phyloP scores from a whole-genome alignment of 2,329 filamentous ascomycete species.

The Cladosporium sp. region DNA sequence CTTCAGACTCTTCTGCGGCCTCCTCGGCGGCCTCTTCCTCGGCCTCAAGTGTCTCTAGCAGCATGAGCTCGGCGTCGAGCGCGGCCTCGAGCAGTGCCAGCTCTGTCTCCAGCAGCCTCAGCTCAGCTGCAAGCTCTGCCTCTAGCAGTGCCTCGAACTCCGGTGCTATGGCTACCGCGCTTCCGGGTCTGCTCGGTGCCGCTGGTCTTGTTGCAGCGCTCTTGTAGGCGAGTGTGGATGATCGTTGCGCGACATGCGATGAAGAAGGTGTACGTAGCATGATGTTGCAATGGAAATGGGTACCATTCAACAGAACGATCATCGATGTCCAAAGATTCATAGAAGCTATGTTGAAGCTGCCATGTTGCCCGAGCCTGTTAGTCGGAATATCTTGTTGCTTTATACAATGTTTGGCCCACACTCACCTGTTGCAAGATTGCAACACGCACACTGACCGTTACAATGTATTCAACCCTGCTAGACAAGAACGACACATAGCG shows the following conservation, averaged over 20 bases:
- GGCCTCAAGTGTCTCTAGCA: not conserved
- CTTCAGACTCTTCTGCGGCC: not conserved
- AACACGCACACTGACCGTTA: too few species aligned
- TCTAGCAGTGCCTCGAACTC: not conserved
- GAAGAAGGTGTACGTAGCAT: not conserved
- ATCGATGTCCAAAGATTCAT: not conserved
- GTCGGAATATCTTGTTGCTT: too few species aligned
- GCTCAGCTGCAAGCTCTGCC: slow-evolving; percentile 5
- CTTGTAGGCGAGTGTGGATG: not conserved
- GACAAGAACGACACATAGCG: too few species aligned
- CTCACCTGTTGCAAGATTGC: too few species aligned
- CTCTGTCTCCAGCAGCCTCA: not conserved
- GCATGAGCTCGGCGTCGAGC: not conserved
- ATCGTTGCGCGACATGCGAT: not conserved
- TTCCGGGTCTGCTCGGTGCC: slow-evolving; percentile 2
- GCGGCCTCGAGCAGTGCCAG: not conserved
- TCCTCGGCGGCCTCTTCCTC: not conserved
- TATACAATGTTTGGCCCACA: too few species aligned
- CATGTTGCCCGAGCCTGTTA: not conserved
- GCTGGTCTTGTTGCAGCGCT: slow-evolving; percentile 4
- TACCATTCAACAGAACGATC: not conserved
- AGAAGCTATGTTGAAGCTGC: not conserved
- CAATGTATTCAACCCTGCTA: too few species aligned
- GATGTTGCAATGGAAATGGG: not conserved
- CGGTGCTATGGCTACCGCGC: slow-evolving; percentile 3